Base-by-base conservation (phyloP, 2,329 filamentous ascomycete species). In the Colletotrichum trifolii region DNA sequence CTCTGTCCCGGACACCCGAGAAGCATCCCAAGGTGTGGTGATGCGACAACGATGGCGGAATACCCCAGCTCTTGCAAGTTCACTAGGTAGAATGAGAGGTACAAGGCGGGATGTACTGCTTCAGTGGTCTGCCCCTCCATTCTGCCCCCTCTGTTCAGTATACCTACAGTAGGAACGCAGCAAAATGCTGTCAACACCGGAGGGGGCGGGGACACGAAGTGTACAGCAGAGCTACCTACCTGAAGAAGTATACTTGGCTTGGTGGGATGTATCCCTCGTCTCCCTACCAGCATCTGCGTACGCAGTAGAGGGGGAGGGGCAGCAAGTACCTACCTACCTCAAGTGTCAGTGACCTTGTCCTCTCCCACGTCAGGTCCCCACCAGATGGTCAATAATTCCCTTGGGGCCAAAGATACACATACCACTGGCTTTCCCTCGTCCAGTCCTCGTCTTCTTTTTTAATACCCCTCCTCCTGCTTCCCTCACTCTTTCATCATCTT, bases 321-420 rank as follows among this genome's bases (percentile, higher is more conserved):
- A 25, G 25, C 25, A 25, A 25, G 25, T 25, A 25, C 17, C 17
- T 25, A 25, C 17, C 17, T 17, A 17, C 25, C 25, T 25, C 25
- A 25, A 25, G 25, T 25, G 25, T 25, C 25, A 25, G 25, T 25
- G 25, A 25, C 62, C 62, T 61, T 47, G 61, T 54, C 53, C 53
- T 53, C 47, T 62, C 63, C 63, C 63, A 66, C 63, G 63, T 66
- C 63, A 66, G 58, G 58, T 66, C 63, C 63, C 63, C 63, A 66
- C 63, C 40, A 54, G 53, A 62, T 66, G 53, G 58, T 66, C 63
- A 66, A 66, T 66, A 63, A 63, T 63, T 56, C 47, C 62, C 62
- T 62, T 65, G 58, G 39, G 63, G 52, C 52, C 40, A 40, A 54
- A 62, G 47, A 62, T 60, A 54, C 42, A 69, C 68, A 73, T 60